phyloP scores from a whole-genome alignment of 2,329 filamentous ascomycete species.

The Pyricularia sp. region DNA sequence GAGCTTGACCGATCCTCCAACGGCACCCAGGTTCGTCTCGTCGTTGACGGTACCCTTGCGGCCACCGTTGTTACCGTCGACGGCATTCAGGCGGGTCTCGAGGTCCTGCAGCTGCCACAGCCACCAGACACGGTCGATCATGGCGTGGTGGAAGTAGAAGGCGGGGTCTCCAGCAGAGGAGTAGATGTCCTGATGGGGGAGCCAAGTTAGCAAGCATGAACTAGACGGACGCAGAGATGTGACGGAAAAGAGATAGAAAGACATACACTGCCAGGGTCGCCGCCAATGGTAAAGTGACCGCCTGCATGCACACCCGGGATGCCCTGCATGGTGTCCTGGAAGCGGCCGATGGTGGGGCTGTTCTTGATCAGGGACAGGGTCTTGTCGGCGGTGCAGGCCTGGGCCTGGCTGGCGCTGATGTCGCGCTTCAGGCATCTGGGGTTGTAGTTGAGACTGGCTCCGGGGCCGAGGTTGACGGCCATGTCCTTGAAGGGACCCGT shows the following conservation, averaged over 20 bases:
- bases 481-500: conserved; percentile 18
- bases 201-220: neutral
- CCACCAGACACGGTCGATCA: conserved; percentile 23
- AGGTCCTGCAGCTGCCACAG: conserved; percentile 26
- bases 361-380: conserved; percentile 8
- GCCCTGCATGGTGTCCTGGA: conserved; percentile 21
- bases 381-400: conserved; percentile 13
- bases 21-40: conserved; percentile 5
- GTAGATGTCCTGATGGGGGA: conserved; percentile 14
- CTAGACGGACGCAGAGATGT: too few species aligned
- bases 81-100: conserved; percentile 11
- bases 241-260: neutral
- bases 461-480: conserved; percentile 21
- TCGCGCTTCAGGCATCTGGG: conserved; percentile 25
- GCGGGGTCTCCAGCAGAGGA: conserved; percentile 22
- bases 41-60: conserved; percentile 1
- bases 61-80: conserved; percentile 2
- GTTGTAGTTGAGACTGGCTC: conserved; percentile 18
- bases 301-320: conserved; percentile 19
- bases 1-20: conserved; percentile 4
- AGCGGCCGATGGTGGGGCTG: conserved; percentile 4
- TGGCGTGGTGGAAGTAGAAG: conserved; percentile 24
- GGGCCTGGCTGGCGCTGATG: conserved; percentile 13
- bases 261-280: conserved; percentile 21
- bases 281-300: conserved; percentile 24